Conservation (phyloP, 2,329 filamentous ascomycete genomes). For the Alternaria brassicicola region DNA sequence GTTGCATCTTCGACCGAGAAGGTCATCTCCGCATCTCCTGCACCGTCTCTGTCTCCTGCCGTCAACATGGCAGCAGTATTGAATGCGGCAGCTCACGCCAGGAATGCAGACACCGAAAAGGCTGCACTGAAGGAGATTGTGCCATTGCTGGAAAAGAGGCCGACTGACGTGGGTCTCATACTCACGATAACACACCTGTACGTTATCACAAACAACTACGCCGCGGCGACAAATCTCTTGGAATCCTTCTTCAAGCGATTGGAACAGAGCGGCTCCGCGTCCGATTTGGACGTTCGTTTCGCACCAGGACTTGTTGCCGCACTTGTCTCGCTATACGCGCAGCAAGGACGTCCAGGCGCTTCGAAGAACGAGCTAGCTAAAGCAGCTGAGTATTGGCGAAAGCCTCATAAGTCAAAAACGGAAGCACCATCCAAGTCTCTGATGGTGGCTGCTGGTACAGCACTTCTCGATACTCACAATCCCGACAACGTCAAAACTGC, state of each 20-base stretch:
- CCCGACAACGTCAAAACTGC: constrained; percentile 72
- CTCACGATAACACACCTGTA: constrained; percentile 84
- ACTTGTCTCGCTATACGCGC: constrained; percentile 77
- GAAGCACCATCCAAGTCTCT: constrained; percentile 61
- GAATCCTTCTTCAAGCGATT: constrained; percentile 76
- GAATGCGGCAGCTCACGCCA: constrained; percentile 76
- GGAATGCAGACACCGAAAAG: constrained; percentile 65
- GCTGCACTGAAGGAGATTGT: constrained; percentile 72
- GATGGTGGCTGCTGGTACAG: constrained; percentile 75
- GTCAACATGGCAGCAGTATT: constrained; percentile 65
- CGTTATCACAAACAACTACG: constrained; percentile 71
- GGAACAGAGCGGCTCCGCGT: constrained; percentile 63
- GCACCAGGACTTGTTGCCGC: constrained; percentile 85
- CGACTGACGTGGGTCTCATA: constrained; percentile 79
- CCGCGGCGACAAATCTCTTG: constrained; percentile 74
- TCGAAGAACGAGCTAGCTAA: constrained; percentile 76
- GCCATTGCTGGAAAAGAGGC: constrained; percentile 72
- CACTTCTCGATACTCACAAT: constrained; percentile 77
- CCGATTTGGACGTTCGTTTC: constrained; percentile 73
- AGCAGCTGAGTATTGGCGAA: constrained; percentile 81
- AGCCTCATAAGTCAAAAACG: constrained; percentile 58
- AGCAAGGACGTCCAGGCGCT: constrained; percentile 73
- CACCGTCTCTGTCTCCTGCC: constrained; percentile 55
- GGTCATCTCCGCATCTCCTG: constrained; percentile 54
- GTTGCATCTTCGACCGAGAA: constrained; percentile 63